Percentiles rank a stretch among this genome's conserved stretches.
These are phyloP conservation scores for Aspergillus oerlinghausenensis DNA, from an alignment of 2,329 filamentous ascomycete genomes.

Conservation along the genomic window DNA sequence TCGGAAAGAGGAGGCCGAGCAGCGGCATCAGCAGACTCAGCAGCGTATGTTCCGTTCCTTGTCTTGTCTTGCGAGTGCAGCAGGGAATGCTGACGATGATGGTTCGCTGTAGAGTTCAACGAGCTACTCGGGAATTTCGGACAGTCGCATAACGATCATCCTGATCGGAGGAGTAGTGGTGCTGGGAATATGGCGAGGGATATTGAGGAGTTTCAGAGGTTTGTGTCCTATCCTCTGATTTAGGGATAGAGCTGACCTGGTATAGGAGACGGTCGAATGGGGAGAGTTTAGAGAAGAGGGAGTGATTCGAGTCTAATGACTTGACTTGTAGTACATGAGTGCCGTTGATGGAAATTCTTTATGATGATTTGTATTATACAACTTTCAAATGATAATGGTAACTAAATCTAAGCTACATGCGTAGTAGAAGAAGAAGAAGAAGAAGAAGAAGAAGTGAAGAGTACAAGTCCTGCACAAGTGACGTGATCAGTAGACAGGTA, in stretches of 20 bases:
- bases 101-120: slow-evolving; percentile 53
- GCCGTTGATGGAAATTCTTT: too few species aligned
- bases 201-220: slow-evolving; percentile 29
- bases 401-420: not conserved
- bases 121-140: slow-evolving; percentile 44
- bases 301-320: not conserved
- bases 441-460: too few species aligned
- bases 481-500: slow-evolving; percentile 34
- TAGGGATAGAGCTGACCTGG: not conserved
- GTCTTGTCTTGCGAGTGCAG: not conserved
- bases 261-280: not conserved
- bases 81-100: not conserved
- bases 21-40: slow-evolving; percentile 1
- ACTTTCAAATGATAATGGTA: too few species aligned
- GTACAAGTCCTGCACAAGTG: not conserved
- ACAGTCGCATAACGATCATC: slow-evolving; percentile 11
- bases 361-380: too few species aligned
- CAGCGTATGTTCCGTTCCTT: slow-evolving; percentile 3
- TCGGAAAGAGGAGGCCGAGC: not conserved
- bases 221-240: not conserved
- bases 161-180: slow-evolving; percentile 12
- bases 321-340: too few species aligned
- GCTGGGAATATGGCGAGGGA: slow-evolving; percentile 30
- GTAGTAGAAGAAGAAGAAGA: not conserved
- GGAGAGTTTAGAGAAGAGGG: not conserved